These are phyloP conservation scores for Cardamine chenopodiifolia DNA, from an alignment of 345 rosid genomes.

Conservation along the genomic window DNA sequence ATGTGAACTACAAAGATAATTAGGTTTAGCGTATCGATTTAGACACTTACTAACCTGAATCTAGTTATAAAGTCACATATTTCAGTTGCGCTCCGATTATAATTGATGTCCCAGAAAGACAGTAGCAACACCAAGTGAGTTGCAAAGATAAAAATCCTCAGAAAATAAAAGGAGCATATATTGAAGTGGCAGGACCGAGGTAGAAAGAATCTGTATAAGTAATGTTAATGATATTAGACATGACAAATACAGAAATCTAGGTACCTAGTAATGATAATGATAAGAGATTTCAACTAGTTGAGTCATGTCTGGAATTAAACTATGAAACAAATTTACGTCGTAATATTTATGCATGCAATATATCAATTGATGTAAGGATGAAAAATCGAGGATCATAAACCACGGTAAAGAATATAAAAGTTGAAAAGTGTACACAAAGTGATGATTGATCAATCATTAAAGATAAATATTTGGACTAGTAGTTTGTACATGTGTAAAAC, in stretches of 20 bases:
- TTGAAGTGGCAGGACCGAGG: too few relatives aligned
- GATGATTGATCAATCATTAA: neutral
- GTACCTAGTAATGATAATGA: too few relatives aligned
- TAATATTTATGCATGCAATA: neutral
- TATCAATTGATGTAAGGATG: neutral
- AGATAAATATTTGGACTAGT: too few relatives aligned
- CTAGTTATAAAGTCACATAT: neutral
- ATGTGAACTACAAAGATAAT: neutral
- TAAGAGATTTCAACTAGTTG: too few relatives aligned
- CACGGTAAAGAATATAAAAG: neutral
- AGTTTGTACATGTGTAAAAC: too few relatives aligned
- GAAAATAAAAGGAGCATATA: too few relatives aligned
- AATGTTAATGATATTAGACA: too few relatives aligned
- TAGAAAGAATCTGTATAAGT: too few relatives aligned
- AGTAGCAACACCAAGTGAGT: too few relatives aligned
- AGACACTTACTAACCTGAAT: neutral
- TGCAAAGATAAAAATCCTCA: neutral
- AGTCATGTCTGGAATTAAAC: too few relatives aligned
- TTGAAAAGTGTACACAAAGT: neutral
- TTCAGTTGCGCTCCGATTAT: neutral
- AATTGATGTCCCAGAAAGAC: too few relatives aligned
- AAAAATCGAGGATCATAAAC: neutral
- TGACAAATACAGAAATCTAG: too few relatives aligned
- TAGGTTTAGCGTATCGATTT: neutral
- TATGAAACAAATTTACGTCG: neutral